Evolutionary conservation across 352 stramenopile genomes (phyloP), one percentile per base, ranked within the genome.

Genomic region (Phytophthora pluvialis): DNA sequence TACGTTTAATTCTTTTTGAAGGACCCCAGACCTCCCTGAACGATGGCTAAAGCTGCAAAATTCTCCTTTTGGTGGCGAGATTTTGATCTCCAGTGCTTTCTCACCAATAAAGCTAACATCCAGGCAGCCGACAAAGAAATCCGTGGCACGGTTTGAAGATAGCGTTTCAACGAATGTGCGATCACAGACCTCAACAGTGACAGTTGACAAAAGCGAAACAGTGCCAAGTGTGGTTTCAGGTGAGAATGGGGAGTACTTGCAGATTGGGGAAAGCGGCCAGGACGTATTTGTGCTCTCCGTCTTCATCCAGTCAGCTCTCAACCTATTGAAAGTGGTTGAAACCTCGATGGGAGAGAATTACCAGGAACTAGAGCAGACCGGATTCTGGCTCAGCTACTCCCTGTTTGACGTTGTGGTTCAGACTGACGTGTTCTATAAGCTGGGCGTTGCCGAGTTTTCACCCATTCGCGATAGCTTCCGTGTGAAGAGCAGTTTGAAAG

Each of bases 301-400:
- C 8, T 80, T 83, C 7, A 72, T 92, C 6, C 73, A 73, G 29
- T 49, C 56, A 35, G 81, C 83, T 1, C 45, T 67, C 18, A 81
- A 87, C 5, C 47, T 93, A 8, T 25, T 46, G 0, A 33, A 49
- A 9, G 54, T 87, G 3, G 63, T 83, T 5, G 43, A 64, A 29
- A 57, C 48, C 29, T 68, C 64, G 1, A 51, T 77, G 38, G 49
- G 49, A 55, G 36, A 56, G 9, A 44, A 28, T 15, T 16, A 3
- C 28, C 62, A 66, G 16, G 52, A 61, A 5, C 12, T 54, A 2
- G 25, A 54, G 28, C 8, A 39, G 33, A 67, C 48, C 15, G 84
- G 86, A 13, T 91, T 90, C 45, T 95, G 87, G 87, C 70, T 95
- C 36, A 92, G 83, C 48, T 95, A 95, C 53, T 93, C 85, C 25